Percentiles rank a stretch among this genome's conserved stretches.
Evolutionary conservation across 1,284 basidiomycete genomes (phyloP).

Genomic region (Hymenochaete sp.): DNA sequence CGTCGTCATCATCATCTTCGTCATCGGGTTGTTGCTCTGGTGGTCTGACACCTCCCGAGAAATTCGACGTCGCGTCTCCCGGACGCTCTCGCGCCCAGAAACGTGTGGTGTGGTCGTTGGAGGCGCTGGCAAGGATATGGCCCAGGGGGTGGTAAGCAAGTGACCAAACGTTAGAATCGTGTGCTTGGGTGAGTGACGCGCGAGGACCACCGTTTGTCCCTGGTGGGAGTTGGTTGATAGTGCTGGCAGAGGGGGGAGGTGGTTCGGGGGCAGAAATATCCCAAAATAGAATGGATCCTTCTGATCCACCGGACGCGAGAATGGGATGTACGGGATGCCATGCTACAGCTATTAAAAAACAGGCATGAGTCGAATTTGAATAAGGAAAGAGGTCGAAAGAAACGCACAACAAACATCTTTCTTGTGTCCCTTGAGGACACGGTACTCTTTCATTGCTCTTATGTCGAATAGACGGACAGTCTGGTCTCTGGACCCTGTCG

Average conservation of each 20-base stretch:
- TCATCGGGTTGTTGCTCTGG: conserved; percentile 60
- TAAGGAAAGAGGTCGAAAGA: neutral
- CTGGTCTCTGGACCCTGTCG: conserved; percentile 91
- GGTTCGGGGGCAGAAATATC: conserved; percentile 58
- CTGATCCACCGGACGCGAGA: conserved; percentile 88
- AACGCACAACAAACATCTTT: conserved; percentile 94
- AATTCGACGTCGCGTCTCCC: conserved; percentile 62
- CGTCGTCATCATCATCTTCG: conserved; percentile 49
- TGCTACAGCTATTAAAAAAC: conserved; percentile 56
- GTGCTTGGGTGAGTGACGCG: conserved; percentile 81
- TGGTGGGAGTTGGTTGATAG: conserved; percentile 27
- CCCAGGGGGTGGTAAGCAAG: conserved; percentile 94
- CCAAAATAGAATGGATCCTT: conserved; percentile 92
- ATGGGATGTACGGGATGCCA: conserved; percentile 96
- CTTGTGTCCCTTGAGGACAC: conserved; percentile 86
- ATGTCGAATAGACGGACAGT: conserved; percentile 97
- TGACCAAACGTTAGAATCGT: conserved; percentile 96
- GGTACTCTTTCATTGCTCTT: conserved; percentile 92
- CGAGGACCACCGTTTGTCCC: conserved; percentile 46
- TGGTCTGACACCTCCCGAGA: conserved; percentile 69
- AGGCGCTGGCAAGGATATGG: conserved; percentile 85
- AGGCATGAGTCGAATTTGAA: neutral
- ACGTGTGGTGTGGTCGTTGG: conserved; percentile 94
- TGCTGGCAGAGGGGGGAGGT: conserved; percentile 21
- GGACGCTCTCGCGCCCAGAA: conserved; percentile 92